phyloP scores from a whole-genome alignment of 2,329 filamentous ascomycete species.

The Botrytis elliptica region DNA sequence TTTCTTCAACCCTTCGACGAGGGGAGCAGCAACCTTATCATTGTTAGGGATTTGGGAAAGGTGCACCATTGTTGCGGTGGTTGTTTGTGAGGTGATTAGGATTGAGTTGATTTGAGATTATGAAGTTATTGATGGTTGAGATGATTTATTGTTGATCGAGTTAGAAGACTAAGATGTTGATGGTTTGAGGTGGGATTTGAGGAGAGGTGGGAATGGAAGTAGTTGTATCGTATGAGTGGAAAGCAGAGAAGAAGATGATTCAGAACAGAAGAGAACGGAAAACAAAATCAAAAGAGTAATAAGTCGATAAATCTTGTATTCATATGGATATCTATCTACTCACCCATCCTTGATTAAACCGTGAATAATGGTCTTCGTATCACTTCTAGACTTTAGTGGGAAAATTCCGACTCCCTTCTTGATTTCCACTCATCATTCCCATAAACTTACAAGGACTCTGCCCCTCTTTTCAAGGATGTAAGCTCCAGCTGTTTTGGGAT shows the following conservation, averaged over 20 bases:
- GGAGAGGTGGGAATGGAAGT: neutral
- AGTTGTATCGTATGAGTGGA: neutral
- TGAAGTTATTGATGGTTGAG: neutral
- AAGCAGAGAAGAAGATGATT: neutral
- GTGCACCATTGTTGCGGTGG: conserved; percentile 47
- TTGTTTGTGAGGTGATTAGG: neutral
- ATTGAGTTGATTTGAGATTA: neutral
- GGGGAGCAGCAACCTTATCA: conserved; percentile 26
- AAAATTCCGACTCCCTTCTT: neutral
- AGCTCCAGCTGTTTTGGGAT: neutral
- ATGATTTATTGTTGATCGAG: neutral
- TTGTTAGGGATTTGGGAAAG: conserved; percentile 44
- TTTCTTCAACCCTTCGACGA: conserved; percentile 47
- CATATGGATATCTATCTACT: neutral
- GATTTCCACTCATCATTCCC: neutral
- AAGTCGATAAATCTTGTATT: neutral
- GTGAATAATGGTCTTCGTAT: neutral
- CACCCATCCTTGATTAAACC: neutral
- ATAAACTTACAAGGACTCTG: neutral
- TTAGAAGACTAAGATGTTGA: neutral
- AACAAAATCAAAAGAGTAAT: neutral
- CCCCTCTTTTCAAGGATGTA: conserved; percentile 1
- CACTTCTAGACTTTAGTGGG: neutral
- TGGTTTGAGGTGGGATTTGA: neutral
- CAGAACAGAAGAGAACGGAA: neutral